A percentile compares a stretch with the other conserved stretches of the same genome.
Evolutionary conservation across 441 rosid species (phyloP).

Genomic region (Bocquillonia castaneifolia): DNA sequence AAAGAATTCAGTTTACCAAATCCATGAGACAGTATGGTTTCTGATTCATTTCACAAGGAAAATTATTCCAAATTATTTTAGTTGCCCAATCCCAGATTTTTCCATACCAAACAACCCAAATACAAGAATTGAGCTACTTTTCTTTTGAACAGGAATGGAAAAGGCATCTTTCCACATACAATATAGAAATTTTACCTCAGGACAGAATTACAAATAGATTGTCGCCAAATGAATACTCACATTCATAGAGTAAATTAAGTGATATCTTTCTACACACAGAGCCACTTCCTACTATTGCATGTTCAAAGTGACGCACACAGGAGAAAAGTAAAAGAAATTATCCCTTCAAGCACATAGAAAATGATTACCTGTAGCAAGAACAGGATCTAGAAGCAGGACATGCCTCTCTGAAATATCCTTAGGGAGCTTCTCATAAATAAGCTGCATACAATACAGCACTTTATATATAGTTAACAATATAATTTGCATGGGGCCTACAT

Average conservation of each 20-base stretch:
- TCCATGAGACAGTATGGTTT: background rate
- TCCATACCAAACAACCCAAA: background rate
- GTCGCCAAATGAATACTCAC: background rate
- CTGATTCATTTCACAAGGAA: background rate
- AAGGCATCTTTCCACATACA: background rate
- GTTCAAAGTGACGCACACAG: background rate
- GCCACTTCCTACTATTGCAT: background rate
- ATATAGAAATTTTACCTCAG: background rate
- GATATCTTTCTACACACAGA: background rate
- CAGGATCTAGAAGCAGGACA: slow-evolving; percentile 94
- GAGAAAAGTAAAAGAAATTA: background rate
- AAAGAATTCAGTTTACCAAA: background rate
- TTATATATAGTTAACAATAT: background rate
- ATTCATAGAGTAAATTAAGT: background rate
- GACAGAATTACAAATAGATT: background rate
- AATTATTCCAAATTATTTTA: background rate
- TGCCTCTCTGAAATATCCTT: slow-evolving; percentile 90
- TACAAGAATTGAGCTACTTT: background rate
- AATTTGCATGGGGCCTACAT: background rate
- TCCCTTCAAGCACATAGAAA: slow-evolving; percentile 2
- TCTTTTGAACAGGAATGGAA: background rate
- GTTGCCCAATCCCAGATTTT: background rate
- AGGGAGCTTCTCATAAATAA: slow-evolving; percentile 97
- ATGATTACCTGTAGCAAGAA: slow-evolving; percentile 78
- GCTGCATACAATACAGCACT: slow-evolving; percentile 41